Evolutionary conservation across 2,329 filamentous ascomycete genomes (phyloP), one percentile per base, ranked within the genome.

Genomic region (Cordyceps fumosorosea): DNA sequence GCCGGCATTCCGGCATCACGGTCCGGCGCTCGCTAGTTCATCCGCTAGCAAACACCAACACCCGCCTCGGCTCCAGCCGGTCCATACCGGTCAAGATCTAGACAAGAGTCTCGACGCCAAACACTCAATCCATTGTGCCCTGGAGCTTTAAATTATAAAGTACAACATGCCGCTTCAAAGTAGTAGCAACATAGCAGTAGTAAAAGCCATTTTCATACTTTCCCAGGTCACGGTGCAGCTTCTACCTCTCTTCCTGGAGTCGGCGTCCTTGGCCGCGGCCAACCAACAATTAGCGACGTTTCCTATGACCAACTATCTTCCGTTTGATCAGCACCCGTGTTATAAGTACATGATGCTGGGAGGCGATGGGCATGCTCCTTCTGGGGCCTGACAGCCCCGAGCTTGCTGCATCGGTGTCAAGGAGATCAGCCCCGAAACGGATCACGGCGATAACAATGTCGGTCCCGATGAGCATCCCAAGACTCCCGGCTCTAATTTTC

Each of bases 261-360:
- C 34, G 4, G 47, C 56, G n/a, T 29, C 47, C 12, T 12, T 59
- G 22, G 58, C 58, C 18, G 26, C 37, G 10, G 50, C 50, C 40
- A 54, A 47, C 51, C 20, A 48, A 22, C 37, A 45, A 18, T 20
- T 6, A 6, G 40, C 24, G 20, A 24, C 32, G 32, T 12, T 53
- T 7, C 56, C 59, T 8, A 44, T 62, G 10, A 62, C 60, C 32
- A 62, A 24, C 8, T 62, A 62, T 47, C 37, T 58, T 34, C 48
- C 60, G 1, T 58, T 62, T 54, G 55, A 62, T 24, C 54, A 62
- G 60, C 47, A 62, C n/a, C 55, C n/a, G 14, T 62, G 60, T 29
- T 37, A 56, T 18, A 10, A 10, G 20, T 55, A 44, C 47, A 54
- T 57, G 3, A 40, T 47, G 18, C 26, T 48, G 2, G 48, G 54